Evolutionary conservation across 306 rosid species (phyloP).

Genomic region (Senna siamea): DNA sequence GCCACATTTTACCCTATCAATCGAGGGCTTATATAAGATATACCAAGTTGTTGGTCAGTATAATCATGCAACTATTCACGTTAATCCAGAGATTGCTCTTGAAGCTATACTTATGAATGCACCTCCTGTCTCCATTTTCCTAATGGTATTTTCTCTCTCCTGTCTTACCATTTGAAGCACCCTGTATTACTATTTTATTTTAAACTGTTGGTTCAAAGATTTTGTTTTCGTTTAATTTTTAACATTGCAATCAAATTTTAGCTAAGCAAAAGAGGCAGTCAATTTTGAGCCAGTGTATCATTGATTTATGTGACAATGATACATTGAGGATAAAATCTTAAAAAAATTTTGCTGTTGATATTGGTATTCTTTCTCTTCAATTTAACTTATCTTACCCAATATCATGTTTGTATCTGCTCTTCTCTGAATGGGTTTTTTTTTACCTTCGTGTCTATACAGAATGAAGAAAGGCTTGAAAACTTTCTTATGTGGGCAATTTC

Average conservation of each 20-base stretch:
- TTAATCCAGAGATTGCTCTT: conserved; percentile 57
- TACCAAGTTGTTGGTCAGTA: conserved; percentile 47
- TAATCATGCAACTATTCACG: conserved; percentile 37
- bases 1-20: conserved; percentile 78
- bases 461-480: conserved; percentile 59
- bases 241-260: conserved; percentile 17
- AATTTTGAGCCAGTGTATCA: conserved; percentile 19
- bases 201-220: conserved; percentile 13
- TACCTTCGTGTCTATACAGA: conserved; percentile 46
- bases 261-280: conserved; percentile 19
- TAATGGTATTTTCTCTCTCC: conserved; percentile 54
- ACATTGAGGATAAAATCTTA: neutral
- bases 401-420: neutral
- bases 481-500: conserved; percentile 76
- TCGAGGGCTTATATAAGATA: conserved; percentile 65
- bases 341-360: neutral
- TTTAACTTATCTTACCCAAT: neutral
- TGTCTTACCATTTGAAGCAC: neutral
- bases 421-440: neutral
- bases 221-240: neutral
- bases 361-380: neutral
- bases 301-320: neutral
- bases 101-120: conserved; percentile 72
- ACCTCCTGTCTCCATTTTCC: conserved; percentile 57
- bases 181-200: conserved; percentile 15